Percentiles rank a stretch among this genome's conserved stretches.
phyloP scores from a whole-genome alignment of 2,329 filamentous ascomycete genomes.

The Venturia pyrina region DNA sequence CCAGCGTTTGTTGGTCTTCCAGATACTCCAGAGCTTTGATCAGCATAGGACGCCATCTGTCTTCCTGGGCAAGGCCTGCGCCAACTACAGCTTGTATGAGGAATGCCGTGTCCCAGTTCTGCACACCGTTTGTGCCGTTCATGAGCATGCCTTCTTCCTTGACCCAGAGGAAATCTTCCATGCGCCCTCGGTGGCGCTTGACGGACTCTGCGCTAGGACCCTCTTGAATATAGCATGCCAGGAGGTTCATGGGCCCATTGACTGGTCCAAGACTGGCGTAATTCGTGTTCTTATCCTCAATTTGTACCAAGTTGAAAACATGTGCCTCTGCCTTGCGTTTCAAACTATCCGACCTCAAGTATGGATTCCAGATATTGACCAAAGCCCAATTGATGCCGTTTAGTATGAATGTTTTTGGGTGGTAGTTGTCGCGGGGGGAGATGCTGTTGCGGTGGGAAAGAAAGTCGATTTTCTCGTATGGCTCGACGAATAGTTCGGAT shows the following conservation, averaged over 20 bases:
- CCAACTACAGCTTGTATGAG: constrained; percentile 73
- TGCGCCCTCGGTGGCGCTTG: constrained; percentile 64
- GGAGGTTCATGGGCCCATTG: constrained; percentile 80
- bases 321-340: constrained; percentile 67
- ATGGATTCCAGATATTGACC: constrained; percentile 71
- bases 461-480: constrained; percentile 72
- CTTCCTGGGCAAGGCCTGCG: constrained; percentile 65
- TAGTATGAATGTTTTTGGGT: constrained; percentile 80
- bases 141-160: constrained; percentile 86
- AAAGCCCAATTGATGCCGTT: constrained; percentile 70
- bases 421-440: constrained; percentile 71
- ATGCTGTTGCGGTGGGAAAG: constrained; percentile 72
- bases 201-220: constrained; percentile 65
- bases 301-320: constrained; percentile 72
- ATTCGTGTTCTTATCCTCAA: constrained; percentile 89
- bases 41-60: constrained; percentile 75
- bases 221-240: constrained; percentile 75
- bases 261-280: constrained; percentile 81
- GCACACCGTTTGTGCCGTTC: constrained; percentile 97
- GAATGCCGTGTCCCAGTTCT: constrained; percentile 94
- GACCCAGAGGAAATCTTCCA: constrained; percentile 85
- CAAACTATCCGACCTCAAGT: constrained; percentile 56
- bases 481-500: constrained; percentile 72
- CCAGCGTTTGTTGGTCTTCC: constrained; percentile 82
- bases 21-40: constrained; percentile 73